Evolutionary conservation across 345 rosid species (phyloP), one percentile per base, ranked within the genome.

Genomic region (Eutrema heterophyllum): DNA sequence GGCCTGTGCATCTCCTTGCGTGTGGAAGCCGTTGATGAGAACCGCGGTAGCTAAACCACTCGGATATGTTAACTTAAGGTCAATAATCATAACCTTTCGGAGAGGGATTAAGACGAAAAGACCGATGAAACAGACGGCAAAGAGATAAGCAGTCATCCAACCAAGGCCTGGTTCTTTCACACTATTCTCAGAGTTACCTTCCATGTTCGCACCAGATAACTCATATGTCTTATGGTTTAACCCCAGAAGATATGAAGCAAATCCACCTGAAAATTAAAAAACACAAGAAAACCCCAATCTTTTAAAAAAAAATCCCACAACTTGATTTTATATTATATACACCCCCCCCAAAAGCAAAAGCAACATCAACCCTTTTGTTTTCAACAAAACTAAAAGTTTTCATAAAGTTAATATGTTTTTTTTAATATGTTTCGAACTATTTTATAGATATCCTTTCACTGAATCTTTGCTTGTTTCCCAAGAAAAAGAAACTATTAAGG

Each of bases 21-120:
- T 82, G 46, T 94, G 98, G 83, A 94, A 94, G 46, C 97, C 98
- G 69, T 94, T 94, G 78, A 94, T 94, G 78, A 94, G 95, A 62
- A 94, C 96, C 3, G 96, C 98, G 35, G 98, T 94, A 40, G 97
- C 97, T 79, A 91, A 24, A 53, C 98, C 98, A 73, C 85, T 94
- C 15, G 98, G 98, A 72, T 89, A 94, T 41, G 96, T 82, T 71
- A 94, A 70, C 55, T 88, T 81, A 55, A 91, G 89, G 79, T 94
- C 98, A 36, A 94, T 82, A 68, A 94, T 89, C 96, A 94, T 74
- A 57, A 91, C 74, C 90, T 94, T 94, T 64, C 98, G 79, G 50
- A 94, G 93, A 66, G 98, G 98, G 73, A 94, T 91, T 63, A 94
- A 75, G 61, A 88, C 98, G 52, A 91, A 94, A 61, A 94, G 95